A percentile compares a stretch with the other conserved stretches of the same genome.
Evolutionary conservation across 495 filamentous ascomycete genomes (phyloP).

Genomic region (Beverwykella pulmonaria): DNA sequence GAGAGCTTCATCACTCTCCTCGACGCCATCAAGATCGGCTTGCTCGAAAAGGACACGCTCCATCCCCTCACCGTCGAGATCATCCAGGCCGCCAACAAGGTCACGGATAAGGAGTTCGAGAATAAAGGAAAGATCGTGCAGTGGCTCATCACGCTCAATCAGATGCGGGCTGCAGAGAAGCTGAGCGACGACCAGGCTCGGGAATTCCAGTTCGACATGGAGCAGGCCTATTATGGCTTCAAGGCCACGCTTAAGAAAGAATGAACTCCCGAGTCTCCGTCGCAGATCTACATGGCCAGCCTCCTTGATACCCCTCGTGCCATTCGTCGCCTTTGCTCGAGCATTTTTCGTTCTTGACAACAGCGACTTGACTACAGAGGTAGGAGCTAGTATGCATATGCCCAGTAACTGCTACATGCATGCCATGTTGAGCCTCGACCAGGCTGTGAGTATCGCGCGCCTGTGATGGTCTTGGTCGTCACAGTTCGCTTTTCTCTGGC

Average conservation of each 20-base stretch:
- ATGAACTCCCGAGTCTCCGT: constrained; percentile 10
- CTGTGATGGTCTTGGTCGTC: neutral
- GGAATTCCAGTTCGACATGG: constrained; percentile 85
- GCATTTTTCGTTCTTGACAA: no score
- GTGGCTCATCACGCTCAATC: constrained; percentile 95
- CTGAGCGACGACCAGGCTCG: constrained; percentile 83
- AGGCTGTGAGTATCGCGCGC: neutral
- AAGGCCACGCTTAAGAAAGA: constrained; percentile 64
- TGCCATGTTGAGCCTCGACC: neutral
- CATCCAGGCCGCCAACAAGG: constrained; percentile 94
- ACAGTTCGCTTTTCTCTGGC: neutral
- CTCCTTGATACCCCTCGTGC: neutral
- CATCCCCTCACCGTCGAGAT: constrained; percentile 92
- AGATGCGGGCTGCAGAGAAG: constrained; percentile 94
- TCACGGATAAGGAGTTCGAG: constrained; percentile 90
- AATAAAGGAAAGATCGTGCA: constrained; percentile 94
- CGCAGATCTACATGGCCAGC: neutral
- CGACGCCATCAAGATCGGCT: constrained; percentile 85
- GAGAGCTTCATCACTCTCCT: constrained; percentile 98
- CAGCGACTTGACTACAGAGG: no score
- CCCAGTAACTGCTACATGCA: no score
- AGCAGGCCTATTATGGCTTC: constrained; percentile 89
- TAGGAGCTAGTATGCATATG: no score
- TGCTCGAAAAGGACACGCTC: constrained; percentile 90
- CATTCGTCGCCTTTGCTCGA: neutral